These are phyloP conservation scores for Macaranga tanarius DNA, from an alignment of 441 rosid genomes.

Conservation along the genomic window DNA sequence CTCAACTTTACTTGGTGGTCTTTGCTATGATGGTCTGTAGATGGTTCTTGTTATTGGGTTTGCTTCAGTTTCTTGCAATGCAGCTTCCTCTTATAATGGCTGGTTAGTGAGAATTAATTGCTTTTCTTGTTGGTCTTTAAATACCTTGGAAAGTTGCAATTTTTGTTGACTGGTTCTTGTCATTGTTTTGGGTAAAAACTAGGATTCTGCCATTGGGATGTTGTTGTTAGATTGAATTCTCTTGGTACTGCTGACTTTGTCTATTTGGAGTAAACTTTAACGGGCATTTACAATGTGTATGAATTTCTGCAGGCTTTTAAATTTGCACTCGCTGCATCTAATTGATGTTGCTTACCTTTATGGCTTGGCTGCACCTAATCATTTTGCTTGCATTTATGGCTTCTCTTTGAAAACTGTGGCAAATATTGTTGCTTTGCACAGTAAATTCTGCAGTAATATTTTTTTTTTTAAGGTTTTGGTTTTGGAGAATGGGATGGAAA, in stretches of 20 bases:
- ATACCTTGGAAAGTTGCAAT: background rate
- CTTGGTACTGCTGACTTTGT: conserved; percentile 6
- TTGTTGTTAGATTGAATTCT: conserved; percentile 12
- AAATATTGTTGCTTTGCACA: background rate
- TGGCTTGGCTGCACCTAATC: background rate
- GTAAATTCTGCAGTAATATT: background rate
- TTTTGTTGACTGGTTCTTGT: conserved; percentile 7
- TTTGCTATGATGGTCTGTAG: conserved; percentile 45
- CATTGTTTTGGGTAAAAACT: conserved; percentile 5
- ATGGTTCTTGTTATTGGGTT: conserved; percentile 42
- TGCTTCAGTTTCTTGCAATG: conserved; percentile 43
- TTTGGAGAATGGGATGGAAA: background rate
- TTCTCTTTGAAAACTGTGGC: background rate
- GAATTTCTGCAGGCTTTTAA: background rate
- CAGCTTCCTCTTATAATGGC: conserved; percentile 53
- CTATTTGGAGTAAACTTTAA: background rate
- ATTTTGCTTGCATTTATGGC: background rate
- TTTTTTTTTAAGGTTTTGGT: background rate
- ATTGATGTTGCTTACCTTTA: background rate
- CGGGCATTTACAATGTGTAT: too few relatives aligned
- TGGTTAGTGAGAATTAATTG: conserved; percentile 37
- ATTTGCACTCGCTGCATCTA: conserved; percentile 5
- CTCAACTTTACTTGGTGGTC: conserved; percentile 27
- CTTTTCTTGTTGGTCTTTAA: background rate
- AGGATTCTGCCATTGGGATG: conserved; percentile 28